phyloP scores from a whole-genome alignment of 495 filamentous ascomycete species.

The Penicillium mononematosum region DNA sequence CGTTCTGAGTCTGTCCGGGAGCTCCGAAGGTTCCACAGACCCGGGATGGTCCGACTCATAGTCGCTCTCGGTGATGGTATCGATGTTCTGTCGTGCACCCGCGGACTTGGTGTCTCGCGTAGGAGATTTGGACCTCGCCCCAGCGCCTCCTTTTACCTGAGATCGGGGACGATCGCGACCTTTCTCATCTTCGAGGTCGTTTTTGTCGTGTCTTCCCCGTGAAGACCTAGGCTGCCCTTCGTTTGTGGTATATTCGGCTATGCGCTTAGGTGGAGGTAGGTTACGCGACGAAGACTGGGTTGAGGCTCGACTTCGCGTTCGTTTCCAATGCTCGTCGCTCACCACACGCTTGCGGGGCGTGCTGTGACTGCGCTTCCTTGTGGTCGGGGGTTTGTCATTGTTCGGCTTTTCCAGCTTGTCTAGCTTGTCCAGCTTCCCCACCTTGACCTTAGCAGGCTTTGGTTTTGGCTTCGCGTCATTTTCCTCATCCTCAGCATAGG shows the following conservation, averaged over 20 bases:
- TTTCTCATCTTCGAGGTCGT: conserved; percentile 25
- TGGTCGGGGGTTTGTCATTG: conserved; percentile 16
- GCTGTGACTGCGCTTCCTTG: conserved; percentile 46
- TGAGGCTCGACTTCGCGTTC: conserved; percentile 46
- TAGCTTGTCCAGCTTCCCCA: conserved; percentile 17
- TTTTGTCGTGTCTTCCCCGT: conserved; percentile 21
- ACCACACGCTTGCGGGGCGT: conserved; percentile 75
- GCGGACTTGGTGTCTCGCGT: conserved; percentile 17
- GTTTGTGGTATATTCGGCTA: conserved; percentile 44
- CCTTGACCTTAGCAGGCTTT: conserved; percentile 29
- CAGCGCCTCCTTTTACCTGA: conserved; percentile 8
- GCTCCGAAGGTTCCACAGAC: conserved; percentile 23
- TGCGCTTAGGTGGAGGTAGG: conserved; percentile 51
- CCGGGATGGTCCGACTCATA: conserved; percentile 22
- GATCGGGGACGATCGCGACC: conserved; percentile 13
- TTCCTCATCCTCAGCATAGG: conserved; percentile 40
- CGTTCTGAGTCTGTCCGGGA: conserved; percentile 27
- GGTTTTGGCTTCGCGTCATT: conserved; percentile 30
- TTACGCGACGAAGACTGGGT: conserved; percentile 49
- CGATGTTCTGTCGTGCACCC: conserved; percentile 16
- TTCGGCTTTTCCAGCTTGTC: conserved; percentile 18
- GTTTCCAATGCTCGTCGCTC: conserved; percentile 74
- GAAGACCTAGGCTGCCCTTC: conserved; percentile 26
- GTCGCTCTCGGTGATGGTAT: conserved; percentile 27
- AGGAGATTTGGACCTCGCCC: conserved; percentile 6